Base-by-base conservation (phyloP, 805 yeast species). In the Danielia reshetovae region DNA sequence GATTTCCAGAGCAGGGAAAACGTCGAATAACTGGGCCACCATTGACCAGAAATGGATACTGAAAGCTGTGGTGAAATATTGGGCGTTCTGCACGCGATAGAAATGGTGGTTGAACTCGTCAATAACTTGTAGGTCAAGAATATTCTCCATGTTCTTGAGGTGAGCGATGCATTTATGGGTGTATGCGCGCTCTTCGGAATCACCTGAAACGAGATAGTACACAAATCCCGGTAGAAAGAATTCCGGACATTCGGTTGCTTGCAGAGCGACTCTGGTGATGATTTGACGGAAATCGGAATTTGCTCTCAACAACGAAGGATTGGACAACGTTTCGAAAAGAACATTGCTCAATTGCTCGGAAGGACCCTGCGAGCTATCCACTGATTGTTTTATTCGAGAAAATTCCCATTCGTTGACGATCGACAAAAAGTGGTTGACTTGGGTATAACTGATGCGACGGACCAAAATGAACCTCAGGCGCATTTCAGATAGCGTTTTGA, bases 21-120 rank as follows among this genome's bases (percentile, higher is more conserved):
- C 43, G n/a, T 55, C 51, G 14, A 75, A 32, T 0, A 79, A 19
- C 0, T 62, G 57, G 3, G 45, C 34, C 21, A 70, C 38, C 39
- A 58, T 62, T 10, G 59, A 46, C 81, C 85, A 80, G 47, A 79
- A 80, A 0, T 37, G 32, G 15, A 57, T 49, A 24, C 78, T 70
- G 1, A 52, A 46, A 0, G 44, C 53, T 12, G 65, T 72, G 12
- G 61, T 62, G 55, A 72, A 81, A 38, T 55, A 63, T 1, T 59
- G 53, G 0, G 78, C 76, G 43, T 75, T 63, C 50, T 81, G 86
- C 30, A 80, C 65, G 26, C 64, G 57, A 35, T 70, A 65, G 14
- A 75, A 59, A 48, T 80, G 79, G 2, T 59, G 46, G 30, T 65
- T 69, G 39, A 72, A 74, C 48, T 83, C 89, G 46, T 79, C 83